Percentiles rank a stretch among this genome's conserved stretches.
Evolutionary conservation across 2,329 filamentous ascomycete genomes (phyloP).

Genomic region (Neoascochyta sp.): DNA sequence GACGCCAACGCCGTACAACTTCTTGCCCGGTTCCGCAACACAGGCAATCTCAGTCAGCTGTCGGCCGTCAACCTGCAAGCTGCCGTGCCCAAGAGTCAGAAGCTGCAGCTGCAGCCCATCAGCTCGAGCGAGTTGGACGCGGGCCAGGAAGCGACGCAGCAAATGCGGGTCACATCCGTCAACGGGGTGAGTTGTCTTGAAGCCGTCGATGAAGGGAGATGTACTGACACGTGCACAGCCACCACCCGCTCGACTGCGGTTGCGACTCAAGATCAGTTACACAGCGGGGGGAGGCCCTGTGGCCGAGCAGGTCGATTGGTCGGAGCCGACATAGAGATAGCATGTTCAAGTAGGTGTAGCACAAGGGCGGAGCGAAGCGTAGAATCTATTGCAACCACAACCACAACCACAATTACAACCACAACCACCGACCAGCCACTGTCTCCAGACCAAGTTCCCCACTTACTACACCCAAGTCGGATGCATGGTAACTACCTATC

Average conservation of each 20-base stretch:
- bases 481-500: too few species aligned
- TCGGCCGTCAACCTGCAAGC: constrained; percentile 82
- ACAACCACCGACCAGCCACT: too few species aligned
- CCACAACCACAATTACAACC: too few species aligned
- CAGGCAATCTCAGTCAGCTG: constrained; percentile 60
- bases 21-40: constrained; percentile 78
- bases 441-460: neutral
- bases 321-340: constrained; percentile 60
- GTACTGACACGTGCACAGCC: constrained; percentile 53
- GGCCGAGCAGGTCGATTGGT: constrained; percentile 95
- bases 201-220: neutral
- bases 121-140: constrained; percentile 72
- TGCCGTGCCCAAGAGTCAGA: constrained; percentile 94
- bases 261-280: constrained; percentile 83
- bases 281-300: constrained; percentile 66
- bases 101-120: constrained; percentile 85
- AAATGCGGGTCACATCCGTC: constrained; percentile 80
- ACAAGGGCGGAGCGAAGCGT: constrained; percentile 1
- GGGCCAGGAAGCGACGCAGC: constrained; percentile 80
- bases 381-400: too few species aligned
- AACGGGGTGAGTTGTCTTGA: constrained; percentile 72
- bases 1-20: constrained; percentile 79
- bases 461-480: constrained; percentile 1
- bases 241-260: constrained; percentile 63
- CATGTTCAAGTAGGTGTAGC: neutral